These are phyloP conservation scores for Syzygium malaccense DNA, from an alignment of 441 rosid species.

Conservation along the genomic window DNA sequence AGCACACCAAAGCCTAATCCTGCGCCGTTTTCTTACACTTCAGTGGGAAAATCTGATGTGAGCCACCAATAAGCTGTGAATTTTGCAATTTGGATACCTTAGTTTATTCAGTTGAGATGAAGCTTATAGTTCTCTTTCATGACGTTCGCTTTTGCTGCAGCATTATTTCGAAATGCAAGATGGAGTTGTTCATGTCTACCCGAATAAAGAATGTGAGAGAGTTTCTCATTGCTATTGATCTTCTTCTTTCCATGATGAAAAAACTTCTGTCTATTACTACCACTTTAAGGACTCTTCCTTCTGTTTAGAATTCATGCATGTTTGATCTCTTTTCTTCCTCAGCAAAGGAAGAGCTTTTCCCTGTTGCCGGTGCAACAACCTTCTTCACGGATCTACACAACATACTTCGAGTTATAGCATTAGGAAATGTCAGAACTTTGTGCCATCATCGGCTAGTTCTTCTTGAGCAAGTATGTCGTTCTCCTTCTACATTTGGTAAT, in stretches of 20 bases:
- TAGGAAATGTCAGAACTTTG: conserved; percentile 90
- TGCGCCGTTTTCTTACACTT: conserved; percentile 69
- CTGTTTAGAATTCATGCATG: not conserved
- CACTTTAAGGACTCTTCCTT: not conserved
- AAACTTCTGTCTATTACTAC: not conserved
- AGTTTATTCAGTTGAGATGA: not conserved
- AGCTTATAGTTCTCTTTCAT: conserved; percentile 5
- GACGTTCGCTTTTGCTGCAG: conserved; percentile 27
- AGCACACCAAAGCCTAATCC: conserved; percentile 94
- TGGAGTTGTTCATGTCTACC: conserved; percentile 90
- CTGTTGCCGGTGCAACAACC: conserved; percentile 89
- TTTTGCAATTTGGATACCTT: not conserved
- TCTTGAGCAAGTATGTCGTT: conserved; percentile 69
- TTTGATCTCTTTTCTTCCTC: conserved; percentile 14
- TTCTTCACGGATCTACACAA: conserved; percentile 96
- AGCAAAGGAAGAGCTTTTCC: conserved; percentile 84
- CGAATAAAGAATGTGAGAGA: conserved; percentile 53
- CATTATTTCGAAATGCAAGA: conserved; percentile 95
- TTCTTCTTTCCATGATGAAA: not conserved
- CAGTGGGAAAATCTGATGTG: conserved; percentile 82
- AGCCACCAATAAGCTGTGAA: conserved; percentile 9
- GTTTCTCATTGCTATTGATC: not conserved
- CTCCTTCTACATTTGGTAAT: not conserved
- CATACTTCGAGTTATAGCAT: conserved; percentile 81
- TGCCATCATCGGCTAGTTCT: conserved; percentile 93